A percentile compares a stretch with the other conserved stretches of the same genome.
Evolutionary conservation across 1,284 basidiomycete genomes (phyloP).

Genomic region (Ceratobasidium sp.): DNA sequence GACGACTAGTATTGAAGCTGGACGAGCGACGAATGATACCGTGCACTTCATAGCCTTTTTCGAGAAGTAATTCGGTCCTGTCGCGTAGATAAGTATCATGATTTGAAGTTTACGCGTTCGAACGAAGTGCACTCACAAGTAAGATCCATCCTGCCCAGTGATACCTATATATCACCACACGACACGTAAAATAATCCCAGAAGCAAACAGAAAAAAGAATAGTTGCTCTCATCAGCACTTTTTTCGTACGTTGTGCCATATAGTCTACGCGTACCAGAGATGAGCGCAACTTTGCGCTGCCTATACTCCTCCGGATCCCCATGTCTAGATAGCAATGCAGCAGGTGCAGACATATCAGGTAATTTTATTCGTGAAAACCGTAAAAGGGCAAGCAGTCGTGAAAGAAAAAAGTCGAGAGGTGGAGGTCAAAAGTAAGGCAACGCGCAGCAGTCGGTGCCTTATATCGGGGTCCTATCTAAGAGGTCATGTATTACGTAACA

Average conservation of each 20-base stretch:
- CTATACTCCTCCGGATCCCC: constrained; percentile 72
- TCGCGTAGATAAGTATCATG: constrained; percentile 43
- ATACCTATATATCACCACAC: constrained; percentile 67
- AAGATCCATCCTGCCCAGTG: constrained; percentile 92
- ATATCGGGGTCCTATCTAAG: constrained; percentile 6
- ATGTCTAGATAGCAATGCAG: constrained; percentile 41
- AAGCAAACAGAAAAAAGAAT: not conserved
- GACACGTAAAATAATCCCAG: not conserved
- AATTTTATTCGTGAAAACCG: not conserved
- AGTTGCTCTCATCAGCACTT: not conserved
- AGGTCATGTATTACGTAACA: constrained; percentile 3
- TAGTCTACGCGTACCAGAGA: constrained; percentile 75
- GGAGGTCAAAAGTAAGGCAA: not conserved
- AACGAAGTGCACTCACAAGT: constrained; percentile 66
- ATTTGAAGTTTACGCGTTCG: constrained; percentile 9
- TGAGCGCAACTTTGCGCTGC: constrained; percentile 87
- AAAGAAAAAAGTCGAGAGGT: not conserved
- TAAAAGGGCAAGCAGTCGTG: constrained; percentile 1
- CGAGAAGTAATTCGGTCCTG: constrained; percentile 83
- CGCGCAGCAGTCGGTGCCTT: constrained; percentile 27
- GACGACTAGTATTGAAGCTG: constrained; percentile 91
- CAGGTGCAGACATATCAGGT: not conserved
- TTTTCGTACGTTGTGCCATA: not conserved
- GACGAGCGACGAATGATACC: constrained; percentile 94
- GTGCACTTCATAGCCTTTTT: constrained; percentile 91